Evolutionary conservation across 345 rosid genomes (phyloP).

Genomic region (Limnanthes douglasii): DNA sequence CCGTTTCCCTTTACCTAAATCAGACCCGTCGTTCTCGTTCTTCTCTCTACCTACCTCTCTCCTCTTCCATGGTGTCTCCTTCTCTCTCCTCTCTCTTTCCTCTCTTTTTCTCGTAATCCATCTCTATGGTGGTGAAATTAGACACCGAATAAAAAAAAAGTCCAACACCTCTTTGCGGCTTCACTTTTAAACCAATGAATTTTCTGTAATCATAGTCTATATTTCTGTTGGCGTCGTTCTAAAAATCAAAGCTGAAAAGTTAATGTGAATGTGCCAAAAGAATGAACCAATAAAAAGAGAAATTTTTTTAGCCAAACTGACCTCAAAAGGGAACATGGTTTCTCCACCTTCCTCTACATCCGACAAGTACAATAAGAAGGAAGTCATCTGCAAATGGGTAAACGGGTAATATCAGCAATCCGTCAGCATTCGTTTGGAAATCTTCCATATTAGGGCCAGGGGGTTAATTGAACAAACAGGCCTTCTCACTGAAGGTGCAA

Average conservation of each 20-base stretch:
- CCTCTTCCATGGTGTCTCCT: no score
- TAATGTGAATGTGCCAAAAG: not conserved
- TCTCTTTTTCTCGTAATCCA: no score
- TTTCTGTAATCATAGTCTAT: slow-evolving; percentile 39
- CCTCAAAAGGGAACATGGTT: slow-evolving; percentile 81
- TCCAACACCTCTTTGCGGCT: slow-evolving; percentile 67
- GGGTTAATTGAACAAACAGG: no score
- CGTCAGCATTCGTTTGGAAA: no score
- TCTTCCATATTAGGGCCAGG: no score
- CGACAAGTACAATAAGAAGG: slow-evolving; percentile 52
- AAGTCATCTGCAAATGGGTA: slow-evolving; percentile 29
- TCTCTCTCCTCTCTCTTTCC: no score
- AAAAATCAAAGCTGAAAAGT: slow-evolving; percentile 2
- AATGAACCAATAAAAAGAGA: slow-evolving; percentile 2
- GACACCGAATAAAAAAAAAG: slow-evolving; percentile 47
- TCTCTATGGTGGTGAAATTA: no score
- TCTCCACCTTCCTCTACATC: slow-evolving; percentile 73
- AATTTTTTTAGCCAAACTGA: slow-evolving; percentile 9
- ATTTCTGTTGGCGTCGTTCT: slow-evolving; percentile 28
- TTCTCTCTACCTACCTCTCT: no score
- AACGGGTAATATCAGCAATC: not conserved
- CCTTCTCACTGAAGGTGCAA: no score
- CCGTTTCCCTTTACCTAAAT: no score
- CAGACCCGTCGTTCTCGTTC: no score
- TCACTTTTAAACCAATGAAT: slow-evolving; percentile 57